Percentiles rank a stretch among this genome's conserved stretches.
Conservation (phyloP, 805 yeast genomes). For the Candida sithepensis region DNA sequence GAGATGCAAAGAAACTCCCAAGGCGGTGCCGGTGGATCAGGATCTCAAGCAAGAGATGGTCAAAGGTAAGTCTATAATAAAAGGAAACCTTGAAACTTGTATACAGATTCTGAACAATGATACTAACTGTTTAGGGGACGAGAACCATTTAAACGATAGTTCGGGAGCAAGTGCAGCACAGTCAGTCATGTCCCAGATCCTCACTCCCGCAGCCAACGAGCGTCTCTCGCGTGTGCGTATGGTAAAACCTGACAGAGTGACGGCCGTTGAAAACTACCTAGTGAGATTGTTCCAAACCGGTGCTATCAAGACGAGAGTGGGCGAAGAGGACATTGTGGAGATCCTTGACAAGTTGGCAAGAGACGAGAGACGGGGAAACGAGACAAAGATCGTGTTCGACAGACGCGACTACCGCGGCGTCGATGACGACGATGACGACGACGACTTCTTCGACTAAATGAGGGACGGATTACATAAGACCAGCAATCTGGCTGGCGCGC, state of each 20-base stretch:
- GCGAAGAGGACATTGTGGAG: conserved; percentile 78
- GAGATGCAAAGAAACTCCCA: conserved; percentile 67
- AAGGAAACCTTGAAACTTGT: neutral
- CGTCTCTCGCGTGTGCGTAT: conserved; percentile 80
- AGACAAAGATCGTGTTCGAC: conserved; percentile 62
- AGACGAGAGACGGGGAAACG: conserved; percentile 57
- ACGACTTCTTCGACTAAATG: conserved; percentile 34
- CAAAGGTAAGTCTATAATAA: conserved; percentile 19
- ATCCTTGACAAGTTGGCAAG: conserved; percentile 79
- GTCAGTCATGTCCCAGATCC: conserved; percentile 56
- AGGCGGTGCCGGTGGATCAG: conserved; percentile 14
- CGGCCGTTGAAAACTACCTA: conserved; percentile 79
- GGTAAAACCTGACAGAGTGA: conserved; percentile 89
- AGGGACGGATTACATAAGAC: neutral
- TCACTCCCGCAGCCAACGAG: conserved; percentile 83
- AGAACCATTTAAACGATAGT: too few relatives aligned
- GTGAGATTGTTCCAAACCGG: conserved; percentile 73
- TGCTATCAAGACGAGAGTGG: conserved; percentile 66
- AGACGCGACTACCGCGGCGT: conserved; percentile 32
- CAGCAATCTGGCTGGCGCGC: neutral
- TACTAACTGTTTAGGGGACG: too few relatives aligned
- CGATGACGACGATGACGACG: conserved; percentile 23
- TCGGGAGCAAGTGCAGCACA: conserved; percentile 15
- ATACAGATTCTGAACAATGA: too few relatives aligned
- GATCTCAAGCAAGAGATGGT: conserved; percentile 9